A percentile compares a stretch with the other conserved stretches of the same genome.
Evolutionary conservation across 805 yeast genomes (phyloP).

Genomic region (Ogataea angusta): DNA sequence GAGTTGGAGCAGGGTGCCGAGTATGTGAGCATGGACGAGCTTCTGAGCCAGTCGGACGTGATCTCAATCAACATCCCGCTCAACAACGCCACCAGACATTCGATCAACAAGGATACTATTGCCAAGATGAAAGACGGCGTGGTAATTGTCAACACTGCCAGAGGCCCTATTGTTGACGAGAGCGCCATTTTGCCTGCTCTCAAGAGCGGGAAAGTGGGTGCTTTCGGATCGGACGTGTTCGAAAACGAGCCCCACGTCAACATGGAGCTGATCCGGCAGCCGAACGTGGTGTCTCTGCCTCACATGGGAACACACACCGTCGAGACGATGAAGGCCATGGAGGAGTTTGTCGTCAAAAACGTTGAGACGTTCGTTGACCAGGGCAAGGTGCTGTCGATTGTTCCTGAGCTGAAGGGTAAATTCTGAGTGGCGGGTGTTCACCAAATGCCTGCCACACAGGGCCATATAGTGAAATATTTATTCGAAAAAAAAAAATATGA

Average conservation of each 20-base stretch:
- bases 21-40: slow-evolving; percentile 69
- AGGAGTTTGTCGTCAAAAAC: slow-evolving; percentile 70
- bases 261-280: slow-evolving; percentile 55
- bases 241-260: slow-evolving; percentile 74
- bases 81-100: slow-evolving; percentile 66
- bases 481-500: slow-evolving; percentile 6
- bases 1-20: slow-evolving; percentile 69
- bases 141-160: slow-evolving; percentile 76
- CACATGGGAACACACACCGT: slow-evolving; percentile 83
- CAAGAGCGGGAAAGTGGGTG: slow-evolving; percentile 59
- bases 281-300: slow-evolving; percentile 75
- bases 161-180: slow-evolving; percentile 83
- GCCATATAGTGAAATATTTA: no score
- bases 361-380: slow-evolving; percentile 52
- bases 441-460: no score
- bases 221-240: slow-evolving; percentile 74
- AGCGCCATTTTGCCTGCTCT: slow-evolving; percentile 51
- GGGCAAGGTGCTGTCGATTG: slow-evolving; percentile 70
- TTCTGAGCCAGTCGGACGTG: slow-evolving; percentile 62
- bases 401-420: slow-evolving; percentile 63
- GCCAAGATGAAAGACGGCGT: slow-evolving; percentile 75
- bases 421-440: slow-evolving; percentile 15
- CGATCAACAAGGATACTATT: slow-evolving; percentile 58
- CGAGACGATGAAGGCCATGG: slow-evolving; percentile 80
- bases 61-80: slow-evolving; percentile 76